These are phyloP conservation scores for Carallia brachiata DNA, from an alignment of 345 rosid species.

Conservation along the genomic window DNA sequence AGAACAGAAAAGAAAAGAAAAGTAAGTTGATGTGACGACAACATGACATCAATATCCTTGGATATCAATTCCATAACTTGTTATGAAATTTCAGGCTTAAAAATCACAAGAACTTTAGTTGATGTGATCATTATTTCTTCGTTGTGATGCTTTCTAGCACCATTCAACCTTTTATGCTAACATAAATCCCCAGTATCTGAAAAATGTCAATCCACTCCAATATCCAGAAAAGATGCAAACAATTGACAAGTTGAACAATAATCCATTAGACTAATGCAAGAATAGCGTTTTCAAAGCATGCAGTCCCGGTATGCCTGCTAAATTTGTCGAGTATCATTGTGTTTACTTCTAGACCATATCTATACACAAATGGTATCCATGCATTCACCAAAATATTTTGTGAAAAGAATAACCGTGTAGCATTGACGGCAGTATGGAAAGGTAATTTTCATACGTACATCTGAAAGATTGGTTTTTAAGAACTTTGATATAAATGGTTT, in stretches of 20 bases:
- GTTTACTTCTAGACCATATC: too few species aligned
- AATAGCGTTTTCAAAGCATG: background rate
- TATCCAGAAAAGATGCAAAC: background rate
- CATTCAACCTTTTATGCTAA: background rate
- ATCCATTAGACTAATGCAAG: background rate
- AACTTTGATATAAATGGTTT: conserved; percentile 54
- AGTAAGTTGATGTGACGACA: conserved; percentile 4
- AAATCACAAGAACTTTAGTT: background rate
- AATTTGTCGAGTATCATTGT: background rate
- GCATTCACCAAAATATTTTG: background rate
- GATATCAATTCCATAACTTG: background rate
- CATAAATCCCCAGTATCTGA: too few species aligned
- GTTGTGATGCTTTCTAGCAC: background rate
- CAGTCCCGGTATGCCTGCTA: background rate
- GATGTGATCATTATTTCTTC: background rate
- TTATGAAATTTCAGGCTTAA: background rate
- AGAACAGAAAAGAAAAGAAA: background rate
- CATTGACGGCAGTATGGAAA: background rate
- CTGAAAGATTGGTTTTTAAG: conserved; percentile 54
- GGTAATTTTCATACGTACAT: conserved; percentile 42
- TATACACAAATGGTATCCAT: too few species aligned
- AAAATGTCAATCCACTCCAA: too few species aligned
- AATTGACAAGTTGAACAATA: background rate
- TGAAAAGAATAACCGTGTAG: too few species aligned
- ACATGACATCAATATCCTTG: background rate